A percentile compares a stretch with the other conserved stretches of the same genome.
These are phyloP conservation scores for Diversispora epigaea DNA, from an alignment of 192 early-diverging fungal species.

Conservation along the genomic window DNA sequence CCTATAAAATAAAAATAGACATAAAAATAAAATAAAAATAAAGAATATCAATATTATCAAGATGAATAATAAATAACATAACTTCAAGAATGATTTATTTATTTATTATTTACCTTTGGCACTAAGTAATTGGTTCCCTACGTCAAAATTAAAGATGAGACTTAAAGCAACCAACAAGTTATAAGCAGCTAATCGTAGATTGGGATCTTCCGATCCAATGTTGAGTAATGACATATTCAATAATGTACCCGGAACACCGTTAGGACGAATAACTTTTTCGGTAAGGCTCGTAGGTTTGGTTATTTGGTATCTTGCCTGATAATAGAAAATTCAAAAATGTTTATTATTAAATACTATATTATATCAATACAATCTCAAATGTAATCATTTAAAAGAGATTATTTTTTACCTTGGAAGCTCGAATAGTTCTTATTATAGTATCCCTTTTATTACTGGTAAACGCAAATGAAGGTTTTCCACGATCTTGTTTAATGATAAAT, in stretches of 20 bases:
- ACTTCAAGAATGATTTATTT: not conserved
- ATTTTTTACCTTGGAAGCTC: not conserved
- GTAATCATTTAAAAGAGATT: not conserved
- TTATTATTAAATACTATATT: not conserved
- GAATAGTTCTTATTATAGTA: slow-evolving; percentile 43
- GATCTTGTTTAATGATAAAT: slow-evolving; percentile 77
- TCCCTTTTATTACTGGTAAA: slow-evolving; percentile 78
- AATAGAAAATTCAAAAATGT: not conserved
- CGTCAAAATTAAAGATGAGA: slow-evolving; percentile 80
- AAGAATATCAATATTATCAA: not conserved
- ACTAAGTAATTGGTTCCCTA: slow-evolving; percentile 76
- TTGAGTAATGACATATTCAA: slow-evolving; percentile 92
- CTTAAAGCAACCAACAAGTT: slow-evolving; percentile 83
- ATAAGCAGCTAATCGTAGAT: slow-evolving; percentile 83
- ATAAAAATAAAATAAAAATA: not conserved
- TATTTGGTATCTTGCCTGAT: slow-evolving; percentile 62
- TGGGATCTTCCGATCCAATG: slow-evolving; percentile 77
- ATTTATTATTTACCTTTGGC: slow-evolving; percentile 56
- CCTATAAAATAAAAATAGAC: slow-evolving; percentile 41
- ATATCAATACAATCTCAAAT: not conserved
- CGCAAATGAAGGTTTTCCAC: slow-evolving; percentile 58
- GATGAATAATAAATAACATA: not conserved
- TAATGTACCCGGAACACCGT: slow-evolving; percentile 87
- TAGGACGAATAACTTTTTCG: slow-evolving; percentile 75
- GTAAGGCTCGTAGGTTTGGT: slow-evolving; percentile 57